A percentile compares a stretch with the other conserved stretches of the same genome.
phyloP scores from a whole-genome alignment of 2,329 filamentous ascomycete genomes.

The Monosporascus sp. region DNA sequence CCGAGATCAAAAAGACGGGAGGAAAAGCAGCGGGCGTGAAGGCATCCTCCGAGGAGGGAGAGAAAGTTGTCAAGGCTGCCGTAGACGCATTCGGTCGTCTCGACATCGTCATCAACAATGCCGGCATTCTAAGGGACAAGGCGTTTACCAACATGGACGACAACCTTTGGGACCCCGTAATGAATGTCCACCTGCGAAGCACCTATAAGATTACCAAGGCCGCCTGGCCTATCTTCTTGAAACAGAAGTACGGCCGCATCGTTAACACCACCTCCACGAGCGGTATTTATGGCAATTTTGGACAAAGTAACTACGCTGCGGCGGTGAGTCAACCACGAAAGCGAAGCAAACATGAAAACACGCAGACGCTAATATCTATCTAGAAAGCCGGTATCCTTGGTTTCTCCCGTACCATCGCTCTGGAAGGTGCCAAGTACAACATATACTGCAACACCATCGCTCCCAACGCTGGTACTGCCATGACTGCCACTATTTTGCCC shows the following conservation, averaged over 20 bases:
- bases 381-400: constrained; percentile 90
- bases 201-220: constrained; percentile 98
- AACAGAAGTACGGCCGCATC: constrained; percentile 97
- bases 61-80: constrained; percentile 82
- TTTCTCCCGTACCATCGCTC: constrained; percentile 85
- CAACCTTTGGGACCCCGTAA: constrained; percentile 82
- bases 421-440: constrained; percentile 95
- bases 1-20: constrained; percentile 85
- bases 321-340: constrained; percentile 51
- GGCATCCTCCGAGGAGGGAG: constrained; percentile 88
- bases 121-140: constrained; percentile 95
- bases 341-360: constrained; percentile 2
- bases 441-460: constrained; percentile 98
- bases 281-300: constrained; percentile 98
- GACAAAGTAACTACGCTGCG: constrained; percentile 94
- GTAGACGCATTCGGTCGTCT: constrained; percentile 92
- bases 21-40: constrained; percentile 91
- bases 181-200: constrained; percentile 87
- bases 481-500: constrained; percentile 91
- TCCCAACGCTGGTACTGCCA: constrained; percentile 90
- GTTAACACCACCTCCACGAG: constrained; percentile 96
- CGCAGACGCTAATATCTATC: constrained; percentile 12
- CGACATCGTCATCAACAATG: constrained; percentile 96
- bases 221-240: constrained; percentile 94
- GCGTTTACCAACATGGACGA: constrained; percentile 98